Evolutionary conservation across 768 basidiomycete genomes (phyloP), one percentile per base, ranked within the genome.

Genomic region (Leccinum olivaceopallidum): DNA sequence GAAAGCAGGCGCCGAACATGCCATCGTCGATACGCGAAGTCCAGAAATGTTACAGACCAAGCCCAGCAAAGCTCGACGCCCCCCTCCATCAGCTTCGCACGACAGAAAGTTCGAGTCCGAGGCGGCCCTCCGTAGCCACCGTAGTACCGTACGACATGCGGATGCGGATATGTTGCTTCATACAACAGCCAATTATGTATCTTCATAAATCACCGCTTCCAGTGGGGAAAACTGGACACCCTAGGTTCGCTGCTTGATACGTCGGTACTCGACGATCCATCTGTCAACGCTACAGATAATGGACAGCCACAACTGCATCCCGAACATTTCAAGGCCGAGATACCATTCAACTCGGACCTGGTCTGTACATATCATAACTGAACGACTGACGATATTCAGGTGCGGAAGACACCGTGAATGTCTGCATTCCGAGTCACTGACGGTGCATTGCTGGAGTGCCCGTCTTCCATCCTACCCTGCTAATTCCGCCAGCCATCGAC

Each of bases 371-470:
- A 30, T 93, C 62, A 88, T 88, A 51, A 30, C 85, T 79, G 66
- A 92, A 94, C 67, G 91, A 93, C 69, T 95, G 92, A 92, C 92
- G 92, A 0, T 95, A 95, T 73, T 92, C 90, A 6, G 85, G 90
- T 88, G 66, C 57, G 79, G 52, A 9, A 55, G 36, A 32, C 48
- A 36, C 28, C 30, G 9, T 58, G 20, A 9, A 22, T 5, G 39
- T 37, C 18, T 44, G 12, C 39, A 48, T 48, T 34, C 28, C 28
- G 12, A 6, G 30, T 56, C 14, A 36, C 34, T 63, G 47, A 59
- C 32, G 51, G 18, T 52, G 5, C 18, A 32, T 39, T 26, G 44
- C 57, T 95, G 93, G 93, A 87, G 88, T 91, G 3, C 89, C 90
- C 3, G 81, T 94, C 58, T 83, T 87, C 57, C 89, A 91, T 57